phyloP scores from a whole-genome alignment of 2,329 filamentous ascomycete genomes.

The Trichoderma sp. region DNA sequence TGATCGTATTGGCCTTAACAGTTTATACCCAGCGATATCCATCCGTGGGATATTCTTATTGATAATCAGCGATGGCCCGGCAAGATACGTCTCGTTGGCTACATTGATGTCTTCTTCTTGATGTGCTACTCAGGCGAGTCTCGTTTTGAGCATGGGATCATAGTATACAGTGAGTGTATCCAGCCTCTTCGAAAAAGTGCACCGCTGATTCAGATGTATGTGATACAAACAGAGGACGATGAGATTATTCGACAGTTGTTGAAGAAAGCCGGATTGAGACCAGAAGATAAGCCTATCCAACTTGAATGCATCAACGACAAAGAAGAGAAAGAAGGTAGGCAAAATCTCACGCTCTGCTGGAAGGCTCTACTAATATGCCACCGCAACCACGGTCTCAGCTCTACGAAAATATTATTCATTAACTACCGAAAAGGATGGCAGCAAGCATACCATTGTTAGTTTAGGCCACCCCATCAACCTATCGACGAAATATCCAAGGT shows the following conservation, averaged over 20 bases:
- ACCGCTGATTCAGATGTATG: rapidly evolving
- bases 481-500: background rate
- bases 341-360: background rate
- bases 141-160: conserved; percentile 25
- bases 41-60: conserved; percentile 21
- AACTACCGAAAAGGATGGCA: background rate
- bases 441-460: conserved; percentile 12
- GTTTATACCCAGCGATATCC: conserved; percentile 11
- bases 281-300: background rate
- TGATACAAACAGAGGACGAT: conserved; percentile 6
- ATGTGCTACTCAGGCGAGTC: conserved; percentile 26
- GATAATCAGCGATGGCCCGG: conserved; percentile 18
- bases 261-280: background rate
- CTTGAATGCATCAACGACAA: conserved; percentile 19
- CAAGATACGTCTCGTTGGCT: conserved; percentile 22
- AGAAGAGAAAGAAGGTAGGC: background rate
- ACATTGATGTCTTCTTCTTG: conserved; percentile 24
- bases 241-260: conserved; percentile 10
- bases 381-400: background rate
- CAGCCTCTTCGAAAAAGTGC: background rate
- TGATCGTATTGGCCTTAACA: background rate
- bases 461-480: conserved; percentile 18
- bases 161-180: conserved; percentile 21
- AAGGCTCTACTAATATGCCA: background rate
- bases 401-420: conserved; percentile 17